Percentiles rank a stretch among this genome's conserved stretches.
Evolutionary conservation across 2,329 filamentous ascomycete species (phyloP).

Genomic region (Clarireedia homoeocarpa): DNA sequence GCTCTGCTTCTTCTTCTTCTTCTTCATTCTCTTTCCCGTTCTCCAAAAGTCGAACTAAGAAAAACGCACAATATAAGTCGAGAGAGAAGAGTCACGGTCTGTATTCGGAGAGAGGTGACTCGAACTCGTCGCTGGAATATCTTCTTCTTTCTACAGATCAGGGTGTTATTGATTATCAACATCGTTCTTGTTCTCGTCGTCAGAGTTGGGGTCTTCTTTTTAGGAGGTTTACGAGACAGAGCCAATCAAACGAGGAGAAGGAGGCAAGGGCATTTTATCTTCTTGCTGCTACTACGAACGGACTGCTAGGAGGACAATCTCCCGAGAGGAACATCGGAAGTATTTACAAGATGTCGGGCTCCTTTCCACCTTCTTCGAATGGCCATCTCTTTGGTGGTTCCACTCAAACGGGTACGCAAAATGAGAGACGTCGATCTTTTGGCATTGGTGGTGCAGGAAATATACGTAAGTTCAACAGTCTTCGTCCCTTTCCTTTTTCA

Average conservation of each 20-base stretch:
- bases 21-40: slow-evolving; percentile 1
- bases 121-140: background rate
- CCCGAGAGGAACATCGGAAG: no score
- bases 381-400: background rate
- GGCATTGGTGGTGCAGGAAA: slow-evolving; percentile 29
- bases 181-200: background rate
- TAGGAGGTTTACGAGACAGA: no score
- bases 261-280: slow-evolving; percentile 1
- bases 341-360: no score
- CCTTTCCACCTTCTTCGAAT: background rate
- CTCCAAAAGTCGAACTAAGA: background rate
- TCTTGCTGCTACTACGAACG: background rate
- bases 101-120: background rate
- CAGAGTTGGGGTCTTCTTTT: no score
- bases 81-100: no score
- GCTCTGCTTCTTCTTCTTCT: background rate
- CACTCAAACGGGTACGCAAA: no score
- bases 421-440: slow-evolving; percentile 22
- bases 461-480: slow-evolving; percentile 19
- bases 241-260: no score
- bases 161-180: background rate
- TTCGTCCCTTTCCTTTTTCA: background rate
- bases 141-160: slow-evolving; percentile 1
- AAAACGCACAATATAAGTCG: background rate
- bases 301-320: background rate